Percentiles rank a stretch among this genome's conserved stretches.
phyloP scores from a whole-genome alignment of 257 asterid genomes.

The Solanum pinnatisectum region DNA sequence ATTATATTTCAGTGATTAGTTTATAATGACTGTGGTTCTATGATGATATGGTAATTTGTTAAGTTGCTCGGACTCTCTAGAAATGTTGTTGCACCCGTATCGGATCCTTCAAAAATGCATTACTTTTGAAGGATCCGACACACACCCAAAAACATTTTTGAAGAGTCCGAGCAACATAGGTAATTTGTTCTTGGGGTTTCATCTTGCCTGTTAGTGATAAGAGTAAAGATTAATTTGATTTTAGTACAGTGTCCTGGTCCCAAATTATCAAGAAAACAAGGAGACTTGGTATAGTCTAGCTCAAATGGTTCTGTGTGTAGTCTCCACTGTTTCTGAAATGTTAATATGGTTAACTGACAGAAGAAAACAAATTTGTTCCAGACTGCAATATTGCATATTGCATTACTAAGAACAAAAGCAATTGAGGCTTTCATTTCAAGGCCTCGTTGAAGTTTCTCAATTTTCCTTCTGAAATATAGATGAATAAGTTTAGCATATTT shows the following conservation, averaged over 20 bases:
- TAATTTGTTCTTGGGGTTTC: not conserved
- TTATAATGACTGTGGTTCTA: not conserved
- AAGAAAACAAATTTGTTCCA: not conserved
- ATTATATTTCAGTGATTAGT: not conserved
- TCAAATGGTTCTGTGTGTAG: not conserved
- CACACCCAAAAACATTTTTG: not conserved
- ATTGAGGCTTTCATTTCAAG: not conserved
- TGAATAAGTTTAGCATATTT: not conserved
- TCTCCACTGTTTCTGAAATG: not conserved
- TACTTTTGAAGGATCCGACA: not conserved
- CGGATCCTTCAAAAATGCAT: not conserved
- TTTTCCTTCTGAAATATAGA: not conserved
- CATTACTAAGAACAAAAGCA: not conserved
- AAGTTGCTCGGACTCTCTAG: not conserved
- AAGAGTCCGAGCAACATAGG: not conserved
- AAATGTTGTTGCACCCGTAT: not conserved
- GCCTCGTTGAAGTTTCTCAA: not conserved
- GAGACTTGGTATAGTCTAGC: not conserved
- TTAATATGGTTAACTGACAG: not conserved
- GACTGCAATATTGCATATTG: not conserved
- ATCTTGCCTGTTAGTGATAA: not conserved
- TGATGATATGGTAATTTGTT: not conserved
- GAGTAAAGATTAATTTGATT: not conserved
- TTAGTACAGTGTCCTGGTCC: not conserved
- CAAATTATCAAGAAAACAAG: not conserved